These are phyloP conservation scores for Elongisporangium prolatum DNA, from an alignment of 352 stramenopile species.

Conservation along the genomic window DNA sequence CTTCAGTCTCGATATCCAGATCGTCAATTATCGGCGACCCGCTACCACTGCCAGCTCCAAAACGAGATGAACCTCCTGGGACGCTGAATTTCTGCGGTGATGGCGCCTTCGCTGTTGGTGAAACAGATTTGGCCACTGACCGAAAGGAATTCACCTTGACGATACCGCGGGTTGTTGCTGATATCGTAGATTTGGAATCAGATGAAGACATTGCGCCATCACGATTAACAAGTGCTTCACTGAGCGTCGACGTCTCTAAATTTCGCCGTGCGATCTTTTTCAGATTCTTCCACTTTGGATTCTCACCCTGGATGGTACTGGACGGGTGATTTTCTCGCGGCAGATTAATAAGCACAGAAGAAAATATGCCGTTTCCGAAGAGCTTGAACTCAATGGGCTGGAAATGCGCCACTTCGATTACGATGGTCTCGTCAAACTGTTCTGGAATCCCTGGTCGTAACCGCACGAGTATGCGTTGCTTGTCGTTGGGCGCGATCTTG, in stretches of 20 bases:
- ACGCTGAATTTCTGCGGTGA: constrained; percentile 12
- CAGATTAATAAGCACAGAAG: constrained; percentile 85
- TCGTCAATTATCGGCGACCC: constrained; percentile 36
- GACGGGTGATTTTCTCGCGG: constrained; percentile 71
- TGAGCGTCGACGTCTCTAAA: constrained; percentile 31
- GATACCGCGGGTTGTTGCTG: constrained; percentile 20
- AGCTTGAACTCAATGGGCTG: constrained; percentile 89
- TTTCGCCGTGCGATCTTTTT: constrained; percentile 49
- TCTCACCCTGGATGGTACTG: constrained; percentile 42
- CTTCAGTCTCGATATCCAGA: constrained; percentile 78
- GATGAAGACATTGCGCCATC: constrained; percentile 11
- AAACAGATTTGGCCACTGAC: constrained; percentile 15
- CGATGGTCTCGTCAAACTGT: constrained; percentile 80
- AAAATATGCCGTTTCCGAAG: constrained; percentile 87
- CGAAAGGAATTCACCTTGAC: constrained; percentile 28
- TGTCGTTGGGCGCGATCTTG: constrained; percentile 87
- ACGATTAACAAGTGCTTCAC: constrained; percentile 13
- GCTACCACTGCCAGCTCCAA: constrained; percentile 10
- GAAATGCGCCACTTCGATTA: constrained; percentile 94
- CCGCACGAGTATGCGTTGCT: constrained; percentile 84
- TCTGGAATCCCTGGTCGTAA: constrained; percentile 87
- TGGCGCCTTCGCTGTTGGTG: constrained; percentile 6
- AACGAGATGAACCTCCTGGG: constrained; percentile 14
- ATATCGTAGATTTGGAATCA: constrained; percentile 59
- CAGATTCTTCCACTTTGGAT: constrained; percentile 70